phyloP scores from a whole-genome alignment of 768 basidiomycete genomes.

The Roridomyces roridus region DNA sequence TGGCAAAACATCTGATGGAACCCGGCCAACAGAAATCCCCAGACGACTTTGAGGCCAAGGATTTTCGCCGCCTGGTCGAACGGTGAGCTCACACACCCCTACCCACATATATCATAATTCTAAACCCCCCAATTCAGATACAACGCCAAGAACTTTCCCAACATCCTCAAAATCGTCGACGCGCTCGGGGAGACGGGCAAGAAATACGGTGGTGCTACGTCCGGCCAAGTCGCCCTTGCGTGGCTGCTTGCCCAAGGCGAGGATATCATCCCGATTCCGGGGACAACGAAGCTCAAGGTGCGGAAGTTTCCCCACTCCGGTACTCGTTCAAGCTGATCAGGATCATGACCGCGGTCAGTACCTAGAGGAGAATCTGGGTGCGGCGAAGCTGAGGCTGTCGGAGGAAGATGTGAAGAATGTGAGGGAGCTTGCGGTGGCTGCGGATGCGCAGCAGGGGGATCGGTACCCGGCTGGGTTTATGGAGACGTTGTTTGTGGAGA shows the following conservation, averaged over 20 bases:
- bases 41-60: constrained; percentile 36
- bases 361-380: constrained; percentile 39
- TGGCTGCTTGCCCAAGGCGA: constrained; percentile 22
- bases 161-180: constrained; percentile 43
- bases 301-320: constrained; percentile 2
- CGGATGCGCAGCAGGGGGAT: constrained; percentile 27
- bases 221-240: constrained; percentile 20
- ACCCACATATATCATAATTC: no score
- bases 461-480: constrained; percentile 25
- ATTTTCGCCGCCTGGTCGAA: constrained; percentile 35
- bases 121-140: constrained; percentile 9
- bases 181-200: constrained; percentile 37
- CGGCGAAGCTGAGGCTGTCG: neutral
- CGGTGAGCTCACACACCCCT: no score
- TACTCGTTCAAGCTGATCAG: neutral
- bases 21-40: constrained; percentile 30
- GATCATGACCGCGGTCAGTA: no score
- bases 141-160: constrained; percentile 47
- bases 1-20: neutral
- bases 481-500: constrained; percentile 27
- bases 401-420: constrained; percentile 24
- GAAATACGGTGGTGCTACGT: constrained; percentile 28
- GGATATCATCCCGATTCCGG: constrained; percentile 22
- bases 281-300: constrained; percentile 21
- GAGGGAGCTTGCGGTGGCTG: constrained; percentile 30